Conservation (phyloP, 306 rosid genomes). For the Sesbania bispinosa region DNA sequence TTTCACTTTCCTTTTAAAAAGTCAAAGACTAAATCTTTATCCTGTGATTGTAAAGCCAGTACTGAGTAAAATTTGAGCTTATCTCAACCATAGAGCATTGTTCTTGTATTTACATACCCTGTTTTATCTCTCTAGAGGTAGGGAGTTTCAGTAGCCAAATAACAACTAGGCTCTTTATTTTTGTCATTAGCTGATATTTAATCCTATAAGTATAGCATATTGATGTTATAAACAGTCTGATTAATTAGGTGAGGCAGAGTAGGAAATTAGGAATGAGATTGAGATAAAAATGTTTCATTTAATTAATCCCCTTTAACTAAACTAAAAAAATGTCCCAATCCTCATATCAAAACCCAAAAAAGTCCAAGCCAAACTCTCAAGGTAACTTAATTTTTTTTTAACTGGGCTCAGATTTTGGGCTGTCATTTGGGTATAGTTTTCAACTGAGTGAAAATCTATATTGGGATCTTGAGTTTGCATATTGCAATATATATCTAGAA, state of each 20-base stretch:
- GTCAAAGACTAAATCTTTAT: background rate
- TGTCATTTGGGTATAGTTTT: background rate
- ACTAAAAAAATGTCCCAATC: background rate
- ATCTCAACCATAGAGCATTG: background rate
- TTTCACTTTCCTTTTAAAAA: background rate
- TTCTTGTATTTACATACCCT: background rate
- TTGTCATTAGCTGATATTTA: background rate
- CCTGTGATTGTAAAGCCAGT: background rate
- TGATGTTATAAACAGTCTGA: background rate
- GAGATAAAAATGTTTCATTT: background rate
- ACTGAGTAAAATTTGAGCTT: background rate
- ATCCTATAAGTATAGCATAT: background rate
- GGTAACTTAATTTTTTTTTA: background rate
- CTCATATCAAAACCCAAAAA: background rate
- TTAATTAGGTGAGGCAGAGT: background rate
- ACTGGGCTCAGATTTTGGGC: too few species aligned
- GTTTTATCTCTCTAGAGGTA: constrained; percentile 8
- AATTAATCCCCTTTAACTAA: background rate
- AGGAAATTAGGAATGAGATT: background rate
- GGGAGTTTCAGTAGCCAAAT: background rate
- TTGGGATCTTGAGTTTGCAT: background rate
- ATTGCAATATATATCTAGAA: background rate
- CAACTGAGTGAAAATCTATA: background rate
- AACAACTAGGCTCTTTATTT: background rate
- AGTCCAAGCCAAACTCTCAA: background rate